phyloP scores from a whole-genome alignment of 2,329 filamentous ascomycete genomes.

The Alternaria burnsii region DNA sequence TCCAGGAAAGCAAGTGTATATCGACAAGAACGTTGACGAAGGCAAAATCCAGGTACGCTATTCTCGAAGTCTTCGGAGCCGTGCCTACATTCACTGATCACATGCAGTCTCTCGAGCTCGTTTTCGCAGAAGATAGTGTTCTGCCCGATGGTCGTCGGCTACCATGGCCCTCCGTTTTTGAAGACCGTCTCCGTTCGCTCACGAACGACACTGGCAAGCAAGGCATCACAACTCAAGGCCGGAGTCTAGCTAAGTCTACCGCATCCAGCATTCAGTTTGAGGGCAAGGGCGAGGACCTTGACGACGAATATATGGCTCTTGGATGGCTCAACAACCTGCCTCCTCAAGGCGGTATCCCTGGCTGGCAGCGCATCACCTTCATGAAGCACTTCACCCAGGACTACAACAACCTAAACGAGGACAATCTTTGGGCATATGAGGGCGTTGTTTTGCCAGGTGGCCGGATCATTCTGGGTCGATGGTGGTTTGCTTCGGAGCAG shows the following conservation, averaged over 20 bases:
- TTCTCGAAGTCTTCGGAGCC: neutral
- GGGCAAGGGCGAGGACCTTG: conserved; percentile 50
- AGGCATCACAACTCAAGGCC: conserved; percentile 20
- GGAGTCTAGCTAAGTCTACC: conserved; percentile 12
- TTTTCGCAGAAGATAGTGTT: conserved; percentile 30
- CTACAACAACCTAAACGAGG: conserved; percentile 37
- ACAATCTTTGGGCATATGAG: conserved; percentile 59
- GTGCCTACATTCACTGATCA: conserved; percentile 19
- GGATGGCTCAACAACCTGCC: conserved; percentile 63
- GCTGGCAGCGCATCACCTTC: conserved; percentile 64
- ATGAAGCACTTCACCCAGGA: conserved; percentile 60
- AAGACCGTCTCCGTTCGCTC: conserved; percentile 51
- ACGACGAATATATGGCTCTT: conserved; percentile 42
- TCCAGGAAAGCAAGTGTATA: conserved; percentile 26
- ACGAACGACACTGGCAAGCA: conserved; percentile 20
- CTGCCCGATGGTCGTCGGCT: conserved; percentile 21
- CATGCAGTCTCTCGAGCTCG: conserved; percentile 44
- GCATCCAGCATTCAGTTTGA: conserved; percentile 46
- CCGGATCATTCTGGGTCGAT: conserved; percentile 58
- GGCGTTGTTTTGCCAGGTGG: conserved; percentile 59
- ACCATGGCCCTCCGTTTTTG: conserved; percentile 53
- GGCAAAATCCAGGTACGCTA: conserved; percentile 40
- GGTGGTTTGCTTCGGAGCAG: conserved; percentile 53
- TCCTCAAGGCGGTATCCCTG: conserved; percentile 57
- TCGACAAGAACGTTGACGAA: conserved; percentile 44